phyloP scores from a whole-genome alignment of 1,284 basidiomycete genomes.

The Porodaedalea pini region DNA sequence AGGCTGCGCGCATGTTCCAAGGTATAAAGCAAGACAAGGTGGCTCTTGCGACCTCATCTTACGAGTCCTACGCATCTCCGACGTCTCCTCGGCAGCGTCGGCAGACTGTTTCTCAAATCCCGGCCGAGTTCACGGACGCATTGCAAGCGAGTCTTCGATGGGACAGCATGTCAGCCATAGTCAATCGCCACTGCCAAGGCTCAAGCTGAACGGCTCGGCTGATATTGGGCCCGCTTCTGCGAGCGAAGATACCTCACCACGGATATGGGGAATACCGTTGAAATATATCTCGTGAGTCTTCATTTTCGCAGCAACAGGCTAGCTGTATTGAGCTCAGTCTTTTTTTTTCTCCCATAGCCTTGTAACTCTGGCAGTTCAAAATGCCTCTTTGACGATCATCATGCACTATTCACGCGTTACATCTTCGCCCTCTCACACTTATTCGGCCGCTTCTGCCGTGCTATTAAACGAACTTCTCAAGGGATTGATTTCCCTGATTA shows the following conservation, averaged over 20 bases:
- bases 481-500: slow-evolving; percentile 81
- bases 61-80: slow-evolving; percentile 16
- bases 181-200: slow-evolving; percentile 13
- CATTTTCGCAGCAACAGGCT: slow-evolving; percentile 7
- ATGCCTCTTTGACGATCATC: slow-evolving; percentile 91
- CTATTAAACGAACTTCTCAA: slow-evolving; percentile 93
- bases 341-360: slow-evolving; percentile 53
- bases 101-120: slow-evolving; percentile 15
- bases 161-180: background rate
- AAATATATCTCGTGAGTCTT: slow-evolving; percentile 61
- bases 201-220: slow-evolving; percentile 11
- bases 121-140: background rate
- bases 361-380: slow-evolving; percentile 92
- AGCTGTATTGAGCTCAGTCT: background rate
- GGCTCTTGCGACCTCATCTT: slow-evolving; percentile 14
- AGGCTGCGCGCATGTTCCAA: slow-evolving; percentile 3
- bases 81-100: slow-evolving; percentile 18
- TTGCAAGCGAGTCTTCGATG: slow-evolving; percentile 1
- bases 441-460: slow-evolving; percentile 92
- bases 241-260: slow-evolving; percentile 22
- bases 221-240: slow-evolving; percentile 5
- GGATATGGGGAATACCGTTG: slow-evolving; percentile 51
- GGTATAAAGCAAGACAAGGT: slow-evolving; percentile 10
- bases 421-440: slow-evolving; percentile 68
- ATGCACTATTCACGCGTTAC: slow-evolving; percentile 95